phyloP scores from a whole-genome alignment of 768 basidiomycete species.

The Phlegmacium glaucopus region DNA sequence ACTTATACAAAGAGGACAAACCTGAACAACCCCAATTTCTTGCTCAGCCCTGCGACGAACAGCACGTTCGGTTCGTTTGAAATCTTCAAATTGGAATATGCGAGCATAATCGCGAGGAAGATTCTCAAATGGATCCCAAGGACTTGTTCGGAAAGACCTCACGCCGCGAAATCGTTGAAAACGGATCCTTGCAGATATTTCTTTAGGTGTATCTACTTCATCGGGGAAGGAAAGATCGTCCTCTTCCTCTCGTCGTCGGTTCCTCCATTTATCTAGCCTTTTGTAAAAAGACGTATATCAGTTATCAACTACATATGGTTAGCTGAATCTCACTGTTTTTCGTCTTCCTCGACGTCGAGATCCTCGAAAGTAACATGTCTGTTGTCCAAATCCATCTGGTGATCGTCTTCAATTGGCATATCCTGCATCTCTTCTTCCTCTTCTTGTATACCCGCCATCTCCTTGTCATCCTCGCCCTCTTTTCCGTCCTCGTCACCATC shows the following conservation, averaged over 20 bases:
- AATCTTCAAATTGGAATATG: conserved; percentile 97
- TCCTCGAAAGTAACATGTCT: conserved; percentile 66
- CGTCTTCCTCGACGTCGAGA: conserved; percentile 81
- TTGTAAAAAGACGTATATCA: conserved; percentile 4
- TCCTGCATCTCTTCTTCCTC: conserved; percentile 67
- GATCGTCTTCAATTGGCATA: conserved; percentile 50
- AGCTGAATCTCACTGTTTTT: conserved; percentile 62
- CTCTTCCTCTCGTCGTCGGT: conserved; percentile 69
- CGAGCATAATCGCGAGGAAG: conserved; percentile 90
- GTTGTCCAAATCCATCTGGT: conserved; percentile 57
- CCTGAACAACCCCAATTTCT: conserved; percentile 61
- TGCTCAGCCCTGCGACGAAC: conserved; percentile 65
- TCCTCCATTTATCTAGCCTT: conserved; percentile 69
- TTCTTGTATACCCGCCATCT: conserved; percentile 29
- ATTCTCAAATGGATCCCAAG: conserved; percentile 98
- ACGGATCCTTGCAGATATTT: conserved; percentile 71
- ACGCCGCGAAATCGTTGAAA: conserved; percentile 93
- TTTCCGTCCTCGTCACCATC: conserved; percentile 49
- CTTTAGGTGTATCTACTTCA: conserved; percentile 91
- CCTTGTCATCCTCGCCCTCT: conserved; percentile 35
- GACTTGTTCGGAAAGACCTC: conserved; percentile 89
- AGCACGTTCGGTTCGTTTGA: conserved; percentile 75
- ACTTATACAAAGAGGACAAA: conserved; percentile 28
- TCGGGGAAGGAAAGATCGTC: conserved; percentile 91
- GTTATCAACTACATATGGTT: background rate